These are phyloP conservation scores for Botrytis elliptica DNA, from an alignment of 2,329 filamentous ascomycete genomes.

Conservation along the genomic window DNA sequence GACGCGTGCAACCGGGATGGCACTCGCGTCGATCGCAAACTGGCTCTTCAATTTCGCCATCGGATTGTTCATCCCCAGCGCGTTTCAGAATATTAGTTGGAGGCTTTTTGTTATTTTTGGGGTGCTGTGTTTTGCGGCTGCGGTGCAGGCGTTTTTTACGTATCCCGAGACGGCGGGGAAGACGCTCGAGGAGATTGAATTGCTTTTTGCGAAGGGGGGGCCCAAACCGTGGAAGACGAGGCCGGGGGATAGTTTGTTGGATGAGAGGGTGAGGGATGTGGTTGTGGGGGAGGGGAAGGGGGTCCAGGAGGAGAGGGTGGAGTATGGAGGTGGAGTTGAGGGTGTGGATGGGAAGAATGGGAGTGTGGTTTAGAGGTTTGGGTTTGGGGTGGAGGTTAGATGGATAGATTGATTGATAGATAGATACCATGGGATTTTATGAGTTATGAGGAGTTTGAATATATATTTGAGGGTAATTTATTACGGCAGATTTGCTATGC, in stretches of 20 bases:
- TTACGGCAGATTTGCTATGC: too few species aligned
- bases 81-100: constrained; percentile 57
- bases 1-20: constrained; percentile 59
- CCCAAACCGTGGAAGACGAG: constrained; percentile 32
- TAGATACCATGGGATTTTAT: background rate
- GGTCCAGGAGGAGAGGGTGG: background rate
- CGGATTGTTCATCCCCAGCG: constrained; percentile 57
- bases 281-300: constrained; percentile 12
- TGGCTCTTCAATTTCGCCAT: constrained; percentile 61
- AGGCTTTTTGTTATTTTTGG: constrained; percentile 53
- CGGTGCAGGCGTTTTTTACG: constrained; percentile 35
- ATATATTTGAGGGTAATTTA: background rate
- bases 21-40: constrained; percentile 54
- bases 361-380: background rate
- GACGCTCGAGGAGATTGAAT: constrained; percentile 40
- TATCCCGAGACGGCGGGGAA: constrained; percentile 41
- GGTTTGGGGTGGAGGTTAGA: background rate
- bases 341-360: background rate
- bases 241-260: constrained; percentile 25
- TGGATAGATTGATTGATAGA: background rate
- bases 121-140: constrained; percentile 46
- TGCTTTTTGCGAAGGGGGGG: constrained; percentile 33
- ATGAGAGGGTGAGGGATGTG: constrained; percentile 27
- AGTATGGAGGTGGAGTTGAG: background rate
- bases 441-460: background rate